Base-by-base conservation (phyloP, 441 rosid genomes). In the Manihot esculenta region DNA sequence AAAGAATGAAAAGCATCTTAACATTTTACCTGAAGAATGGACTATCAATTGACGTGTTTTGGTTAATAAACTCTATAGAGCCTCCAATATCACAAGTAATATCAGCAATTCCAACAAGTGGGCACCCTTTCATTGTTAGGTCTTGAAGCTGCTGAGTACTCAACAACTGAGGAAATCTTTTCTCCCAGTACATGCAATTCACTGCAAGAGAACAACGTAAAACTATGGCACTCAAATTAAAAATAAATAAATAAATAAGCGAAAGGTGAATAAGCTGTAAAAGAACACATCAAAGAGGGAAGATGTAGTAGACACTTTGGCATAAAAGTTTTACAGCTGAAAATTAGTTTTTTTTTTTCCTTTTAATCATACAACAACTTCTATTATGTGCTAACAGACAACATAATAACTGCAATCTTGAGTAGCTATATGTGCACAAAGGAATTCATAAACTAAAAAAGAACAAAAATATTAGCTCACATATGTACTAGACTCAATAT, bases 141-240 rank as follows among this genome's bases (percentile, higher is more conserved):
- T 85, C 90, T 69, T 81, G 96, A 76, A 90, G 68, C 85, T 92
- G 97, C 79, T 77, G 73, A 44, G 77, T 86, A 82, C 85, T 90
- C 72, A 94, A 76, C 74, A 94, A 81, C 62, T 85, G 82, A 0
- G 97, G 97, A 85, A 89, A 94, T 73, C 97, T 83, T 78, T 82
- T 82, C 81, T 94, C 99, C 99, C 99, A 94, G 65, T 94, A 94
- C 92, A 92, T 89, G 85, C 99, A 92, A 81, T 94, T 94, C 49
- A 94, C 99, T 94, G 84, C 72, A 76, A 56, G 23, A 61, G 44
- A 60, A 68, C 9, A 72, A 57, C 69, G 53, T 72, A 51, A 67
- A 55, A 57, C 58, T 69, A 57, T 23, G 1, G 24, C 6, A 23
- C 11, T 17, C 42, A 38, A 38, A 7, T 50, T 24, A 30, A 42